Evolutionary conservation across 2,329 filamentous ascomycete species (phyloP).

Genomic region (Nigrospora sphaerica): DNA sequence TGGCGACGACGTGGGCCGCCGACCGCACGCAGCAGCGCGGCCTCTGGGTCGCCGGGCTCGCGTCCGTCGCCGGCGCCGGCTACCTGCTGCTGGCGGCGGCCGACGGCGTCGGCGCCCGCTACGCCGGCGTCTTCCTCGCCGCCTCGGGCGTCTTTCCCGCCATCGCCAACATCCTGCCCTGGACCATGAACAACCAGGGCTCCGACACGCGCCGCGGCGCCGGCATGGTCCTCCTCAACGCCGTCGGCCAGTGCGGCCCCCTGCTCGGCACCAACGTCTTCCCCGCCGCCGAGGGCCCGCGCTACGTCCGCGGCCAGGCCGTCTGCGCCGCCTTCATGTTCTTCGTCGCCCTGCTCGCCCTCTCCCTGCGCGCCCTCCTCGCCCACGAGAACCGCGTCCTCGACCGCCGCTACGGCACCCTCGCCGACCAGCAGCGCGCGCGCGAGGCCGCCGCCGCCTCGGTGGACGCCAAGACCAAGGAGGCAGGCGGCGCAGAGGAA

Average conservation of each 20-base stretch:
- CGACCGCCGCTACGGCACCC: slow-evolving; percentile 7
- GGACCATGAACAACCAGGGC: slow-evolving; percentile 62
- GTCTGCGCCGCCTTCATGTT: slow-evolving; percentile 33
- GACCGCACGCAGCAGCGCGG: slow-evolving; percentile 60
- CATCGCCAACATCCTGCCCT: slow-evolving; percentile 63
- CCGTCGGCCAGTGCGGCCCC: slow-evolving; percentile 54
- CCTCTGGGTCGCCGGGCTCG: slow-evolving; percentile 48
- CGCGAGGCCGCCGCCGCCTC: not conserved
- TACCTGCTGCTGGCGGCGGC: slow-evolving; percentile 59
- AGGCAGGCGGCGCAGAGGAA: no score
- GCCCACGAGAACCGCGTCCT: slow-evolving; percentile 24
- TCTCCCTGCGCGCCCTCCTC: slow-evolving; percentile 24
- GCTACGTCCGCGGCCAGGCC: slow-evolving; percentile 30
- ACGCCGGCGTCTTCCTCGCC: slow-evolving; percentile 38
- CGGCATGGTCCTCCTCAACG: slow-evolving; percentile 54
- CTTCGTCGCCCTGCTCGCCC: slow-evolving; percentile 28
- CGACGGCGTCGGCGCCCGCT: slow-evolving; percentile 27
- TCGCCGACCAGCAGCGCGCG: not conserved
- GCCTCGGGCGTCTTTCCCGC: slow-evolving; percentile 58
- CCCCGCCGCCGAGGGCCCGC: slow-evolving; percentile 31
- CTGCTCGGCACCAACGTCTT: slow-evolving; percentile 59
- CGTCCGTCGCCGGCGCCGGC: slow-evolving; percentile 49
- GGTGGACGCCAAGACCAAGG: not conserved
- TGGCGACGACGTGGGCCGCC: slow-evolving; percentile 56
- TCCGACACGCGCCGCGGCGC: slow-evolving; percentile 58